A percentile compares a stretch with the other conserved stretches of the same genome.
phyloP scores from a whole-genome alignment of 371 early-diverging fungal species.

The Mucor mucedo region DNA sequence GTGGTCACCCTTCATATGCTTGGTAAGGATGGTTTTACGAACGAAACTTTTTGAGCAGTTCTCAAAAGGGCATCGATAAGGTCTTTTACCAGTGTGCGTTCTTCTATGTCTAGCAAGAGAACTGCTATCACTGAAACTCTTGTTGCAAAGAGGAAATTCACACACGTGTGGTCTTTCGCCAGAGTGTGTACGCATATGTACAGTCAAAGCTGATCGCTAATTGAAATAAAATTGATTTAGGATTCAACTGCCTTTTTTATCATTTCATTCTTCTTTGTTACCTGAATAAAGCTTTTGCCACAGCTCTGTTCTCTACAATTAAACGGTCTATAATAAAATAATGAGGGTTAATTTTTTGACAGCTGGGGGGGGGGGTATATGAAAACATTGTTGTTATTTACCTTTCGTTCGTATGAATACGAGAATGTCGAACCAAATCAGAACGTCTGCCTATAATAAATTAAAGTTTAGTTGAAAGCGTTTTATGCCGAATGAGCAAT shows the following conservation, averaged over 20 bases:
- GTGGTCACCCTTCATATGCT: conserved; percentile 62
- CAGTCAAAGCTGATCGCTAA: conserved; percentile 77
- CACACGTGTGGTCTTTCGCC: conserved; percentile 35
- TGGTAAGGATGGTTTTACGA: conserved; percentile 72
- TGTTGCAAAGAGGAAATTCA: conserved; percentile 29
- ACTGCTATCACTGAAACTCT: conserved; percentile 36
- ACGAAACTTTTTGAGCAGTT: conserved; percentile 71
- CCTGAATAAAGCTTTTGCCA: conserved; percentile 80
- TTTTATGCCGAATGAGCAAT: not conserved
- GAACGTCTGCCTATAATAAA: conserved; percentile 56
- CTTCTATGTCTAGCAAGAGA: conserved; percentile 56
- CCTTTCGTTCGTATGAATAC: conserved; percentile 80
- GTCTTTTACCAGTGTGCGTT: conserved; percentile 76
- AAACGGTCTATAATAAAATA: conserved; percentile 60
- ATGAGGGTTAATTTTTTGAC: not conserved
- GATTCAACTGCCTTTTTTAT: conserved; percentile 1
- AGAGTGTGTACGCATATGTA: conserved; percentile 49
- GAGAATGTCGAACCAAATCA: conserved; percentile 78
- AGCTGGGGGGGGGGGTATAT: too few relatives aligned
- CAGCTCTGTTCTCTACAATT: conserved; percentile 68
- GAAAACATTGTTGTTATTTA: conserved; percentile 9
- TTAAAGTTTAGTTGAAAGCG: not conserved
- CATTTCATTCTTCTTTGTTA: too few relatives aligned
- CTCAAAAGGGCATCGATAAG: conserved; percentile 66
- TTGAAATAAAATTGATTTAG: conserved; percentile 11